phyloP scores from a whole-genome alignment of 2,329 filamentous ascomycete genomes.

The Gliomastix tumulicola region DNA sequence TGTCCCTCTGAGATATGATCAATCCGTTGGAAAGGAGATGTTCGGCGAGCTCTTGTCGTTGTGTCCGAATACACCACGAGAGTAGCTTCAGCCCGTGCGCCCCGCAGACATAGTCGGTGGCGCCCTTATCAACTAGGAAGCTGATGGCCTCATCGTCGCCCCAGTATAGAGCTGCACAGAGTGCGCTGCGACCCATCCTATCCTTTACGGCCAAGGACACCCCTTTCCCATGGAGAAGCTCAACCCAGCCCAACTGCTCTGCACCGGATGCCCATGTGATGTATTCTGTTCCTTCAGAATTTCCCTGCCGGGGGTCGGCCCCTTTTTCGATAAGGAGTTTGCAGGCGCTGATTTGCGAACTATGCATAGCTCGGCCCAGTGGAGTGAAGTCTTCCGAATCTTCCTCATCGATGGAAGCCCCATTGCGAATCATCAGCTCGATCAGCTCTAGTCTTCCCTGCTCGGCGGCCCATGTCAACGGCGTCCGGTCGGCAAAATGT shows the following conservation, averaged over 20 bases:
- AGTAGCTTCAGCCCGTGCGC: too few relatives aligned
- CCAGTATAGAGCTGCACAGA: not conserved
- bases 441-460: slow-evolving; percentile 11
- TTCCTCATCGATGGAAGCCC: not conserved
- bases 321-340: not conserved
- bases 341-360: not conserved
- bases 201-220: not conserved
- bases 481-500: slow-evolving; percentile 1
- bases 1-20: too few relatives aligned
- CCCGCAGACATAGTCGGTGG: too few relatives aligned
- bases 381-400: not conserved
- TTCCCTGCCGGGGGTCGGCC: not conserved
- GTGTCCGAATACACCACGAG: too few relatives aligned
- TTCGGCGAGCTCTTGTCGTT: too few relatives aligned
- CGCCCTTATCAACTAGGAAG: not conserved
- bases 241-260: too few relatives aligned
- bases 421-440: slow-evolving; percentile 7
- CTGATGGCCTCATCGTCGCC: not conserved
- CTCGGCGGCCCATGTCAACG: slow-evolving; percentile 15
- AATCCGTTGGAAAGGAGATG: too few relatives aligned
- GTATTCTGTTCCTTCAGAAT: not conserved
- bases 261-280: too few relatives aligned
- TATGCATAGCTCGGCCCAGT: not conserved
- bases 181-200: not conserved
- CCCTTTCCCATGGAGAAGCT: not conserved